Base-by-base conservation (phyloP, 352 stramenopile species). In the Aphanomyces euteiches region DNA sequence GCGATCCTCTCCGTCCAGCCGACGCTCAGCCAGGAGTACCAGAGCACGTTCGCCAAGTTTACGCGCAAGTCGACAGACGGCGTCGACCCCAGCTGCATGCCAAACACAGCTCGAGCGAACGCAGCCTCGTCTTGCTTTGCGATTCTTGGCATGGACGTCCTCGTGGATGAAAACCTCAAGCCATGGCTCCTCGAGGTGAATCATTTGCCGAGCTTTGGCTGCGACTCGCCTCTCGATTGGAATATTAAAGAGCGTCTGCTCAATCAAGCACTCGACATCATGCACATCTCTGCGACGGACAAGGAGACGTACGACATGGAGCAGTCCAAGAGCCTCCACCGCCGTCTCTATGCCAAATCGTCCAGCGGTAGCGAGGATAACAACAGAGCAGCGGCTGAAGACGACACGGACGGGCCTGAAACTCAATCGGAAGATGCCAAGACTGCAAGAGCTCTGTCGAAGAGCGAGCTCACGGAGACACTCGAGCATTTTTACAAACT, bases 151-250 rank as follows among this genome's bases (percentile, higher is more conserved):
- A 95, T 98, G 80, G 97, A 99, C 73, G 92, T 99, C 39, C 91
- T 99, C 53, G 81, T 99, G 5, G 96, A 99, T 72, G 83, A 94
- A 47, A 78, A 88, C 19, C 79, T 99, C 0, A 98, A 97, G 67
- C 95, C 96, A 5, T 98, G 90, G 86, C 78, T 99, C 17, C 94
- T 99, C 8, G 97, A 99, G 71, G 96, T 99, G 37, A 99, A 99
- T 74, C 94, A 98, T 73, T 63, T 99, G 7, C 93, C 96, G 57
- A 94, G 89, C 70, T 98, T 98, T 79, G 92, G 87, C 3, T 98
- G 93, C 56, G 97, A 99, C 71, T 97, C 91, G 37, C 85, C 87
- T 12, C 73, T 99, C 10, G 97, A 99, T 77, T 89, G 85, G 82
- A 87, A 93, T 65, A 95, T 99, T 74, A 99, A 99, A 75, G 87